Conservation (phyloP, 2,329 filamentous ascomycete species). For the Pyricularia grisea region DNA sequence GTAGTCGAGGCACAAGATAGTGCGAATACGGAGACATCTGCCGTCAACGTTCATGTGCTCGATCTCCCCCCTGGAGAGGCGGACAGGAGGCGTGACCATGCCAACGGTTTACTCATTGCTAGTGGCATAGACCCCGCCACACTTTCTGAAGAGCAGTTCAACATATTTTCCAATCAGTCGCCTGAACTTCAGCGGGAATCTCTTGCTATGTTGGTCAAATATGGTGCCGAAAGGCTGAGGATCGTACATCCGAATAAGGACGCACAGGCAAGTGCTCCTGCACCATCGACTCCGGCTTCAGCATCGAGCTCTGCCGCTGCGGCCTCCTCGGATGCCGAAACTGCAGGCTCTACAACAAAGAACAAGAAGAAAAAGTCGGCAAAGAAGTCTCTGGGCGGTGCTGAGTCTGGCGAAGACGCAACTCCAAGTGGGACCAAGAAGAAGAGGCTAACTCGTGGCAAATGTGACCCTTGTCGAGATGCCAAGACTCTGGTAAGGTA, state of each 20-base stretch:
- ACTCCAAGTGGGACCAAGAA: conserved; percentile 14
- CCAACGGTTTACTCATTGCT: conserved; percentile 34
- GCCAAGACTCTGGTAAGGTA: conserved; percentile 17
- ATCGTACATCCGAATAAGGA: conserved; percentile 44
- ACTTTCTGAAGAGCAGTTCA: conserved; percentile 45
- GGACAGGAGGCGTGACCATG: conserved; percentile 37
- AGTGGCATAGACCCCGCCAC: conserved; percentile 41
- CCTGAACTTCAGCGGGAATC: conserved; percentile 45
- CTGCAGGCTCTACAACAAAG: not conserved
- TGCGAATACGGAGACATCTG: not conserved
- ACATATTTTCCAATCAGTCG: conserved; percentile 50
- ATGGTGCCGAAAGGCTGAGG: conserved; percentile 46
- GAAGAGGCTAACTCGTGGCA: conserved; percentile 20
- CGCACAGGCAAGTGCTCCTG: conserved; percentile 9
- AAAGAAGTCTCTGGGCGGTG: not conserved
- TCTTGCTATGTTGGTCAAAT: conserved; percentile 44
- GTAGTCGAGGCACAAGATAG: not conserved
- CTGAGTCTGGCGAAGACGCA: not conserved
- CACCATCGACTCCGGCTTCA: conserved; percentile 3
- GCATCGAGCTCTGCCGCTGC: conserved; percentile 5
- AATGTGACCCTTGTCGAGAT: conserved; percentile 21
- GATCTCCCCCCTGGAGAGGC: conserved; percentile 36
- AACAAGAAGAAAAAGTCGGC: not conserved
- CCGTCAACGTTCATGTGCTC: conserved; percentile 14
- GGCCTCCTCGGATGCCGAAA: not conserved